Conservation (phyloP, 768 basidiomycete genomes). For the Termitomyces sp. region DNA sequence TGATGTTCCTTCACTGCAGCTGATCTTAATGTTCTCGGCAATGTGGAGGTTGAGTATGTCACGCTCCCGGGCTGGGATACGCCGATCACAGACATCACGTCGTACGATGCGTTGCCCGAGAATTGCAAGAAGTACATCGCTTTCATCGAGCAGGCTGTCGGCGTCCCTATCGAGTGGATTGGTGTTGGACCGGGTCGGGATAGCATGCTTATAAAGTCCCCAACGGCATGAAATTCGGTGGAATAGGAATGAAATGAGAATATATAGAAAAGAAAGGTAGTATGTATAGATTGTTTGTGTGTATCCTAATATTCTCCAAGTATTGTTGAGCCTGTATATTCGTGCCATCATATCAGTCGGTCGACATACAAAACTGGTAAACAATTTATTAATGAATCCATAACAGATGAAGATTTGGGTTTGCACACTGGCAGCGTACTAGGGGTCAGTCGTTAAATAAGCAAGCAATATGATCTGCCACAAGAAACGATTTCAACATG, state of each 20-base stretch:
- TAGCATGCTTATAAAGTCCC: slow-evolving; percentile 51
- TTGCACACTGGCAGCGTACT: too few species aligned
- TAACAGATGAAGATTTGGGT: not conserved
- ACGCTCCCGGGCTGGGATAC: slow-evolving; percentile 91
- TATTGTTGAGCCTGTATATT: not conserved
- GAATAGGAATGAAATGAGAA: not conserved
- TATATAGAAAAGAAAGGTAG: not conserved
- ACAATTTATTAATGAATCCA: not conserved
- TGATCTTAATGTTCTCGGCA: slow-evolving; percentile 76
- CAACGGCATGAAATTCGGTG: not conserved
- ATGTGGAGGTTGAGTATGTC: slow-evolving; percentile 82
- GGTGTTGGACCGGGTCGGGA: slow-evolving; percentile 89
- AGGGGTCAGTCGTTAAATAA: too few species aligned
- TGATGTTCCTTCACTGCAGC: slow-evolving; percentile 40
- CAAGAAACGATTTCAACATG: too few species aligned
- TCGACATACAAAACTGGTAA: not conserved
- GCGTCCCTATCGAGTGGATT: slow-evolving; percentile 84
- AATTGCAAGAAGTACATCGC: slow-evolving; percentile 84
- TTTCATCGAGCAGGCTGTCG: slow-evolving; percentile 77
- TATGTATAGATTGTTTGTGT: not conserved
- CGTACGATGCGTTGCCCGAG: slow-evolving; percentile 75
- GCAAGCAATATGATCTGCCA: too few species aligned
- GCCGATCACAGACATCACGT: slow-evolving; percentile 59
- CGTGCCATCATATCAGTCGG: not conserved
- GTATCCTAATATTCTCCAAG: slow-evolving; percentile 5